A percentile compares a stretch with the other conserved stretches of the same genome.
Conservation (phyloP, 495 filamentous ascomycete genomes). For the Podospora fimiseda region DNA sequence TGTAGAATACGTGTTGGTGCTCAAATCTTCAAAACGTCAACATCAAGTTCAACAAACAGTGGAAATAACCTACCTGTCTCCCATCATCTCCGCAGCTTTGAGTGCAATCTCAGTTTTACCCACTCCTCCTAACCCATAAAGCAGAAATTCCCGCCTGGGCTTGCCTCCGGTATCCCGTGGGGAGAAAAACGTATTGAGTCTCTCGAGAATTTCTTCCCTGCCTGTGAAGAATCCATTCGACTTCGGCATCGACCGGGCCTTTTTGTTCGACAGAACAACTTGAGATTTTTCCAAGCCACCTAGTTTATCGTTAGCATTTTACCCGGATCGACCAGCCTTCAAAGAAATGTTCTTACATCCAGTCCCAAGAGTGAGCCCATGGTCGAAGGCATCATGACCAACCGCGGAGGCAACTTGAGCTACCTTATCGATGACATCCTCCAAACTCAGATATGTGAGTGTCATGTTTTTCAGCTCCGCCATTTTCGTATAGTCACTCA, state of each 20-base stretch:
- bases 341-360: not conserved
- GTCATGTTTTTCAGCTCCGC: conserved; percentile 12
- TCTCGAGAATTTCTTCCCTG: conserved; percentile 12
- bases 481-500: conserved; percentile 15
- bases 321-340: not conserved
- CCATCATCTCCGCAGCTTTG: conserved; percentile 6
- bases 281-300: conserved; percentile 5
- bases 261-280: not conserved
- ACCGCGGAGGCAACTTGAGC: conserved; percentile 1
- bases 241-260: not conserved
- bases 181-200: conserved; percentile 6
- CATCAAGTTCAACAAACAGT: not conserved
- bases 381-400: not conserved
- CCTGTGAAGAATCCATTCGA: conserved; percentile 18
- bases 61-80: conserved; percentile 1
- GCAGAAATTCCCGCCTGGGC: conserved; percentile 10
- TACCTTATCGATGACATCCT: conserved; percentile 2
- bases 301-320: not conserved
- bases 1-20: conserved; percentile 14
- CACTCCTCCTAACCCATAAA: conserved; percentile 19
- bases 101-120: conserved; percentile 22
- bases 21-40: conserved; percentile 5
- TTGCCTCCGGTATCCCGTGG: not conserved
- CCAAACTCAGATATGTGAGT: not conserved
- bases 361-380: conserved; percentile 7